These are phyloP conservation scores for Pelargonium australe DNA, from an alignment of 441 rosid genomes.

Conservation along the genomic window DNA sequence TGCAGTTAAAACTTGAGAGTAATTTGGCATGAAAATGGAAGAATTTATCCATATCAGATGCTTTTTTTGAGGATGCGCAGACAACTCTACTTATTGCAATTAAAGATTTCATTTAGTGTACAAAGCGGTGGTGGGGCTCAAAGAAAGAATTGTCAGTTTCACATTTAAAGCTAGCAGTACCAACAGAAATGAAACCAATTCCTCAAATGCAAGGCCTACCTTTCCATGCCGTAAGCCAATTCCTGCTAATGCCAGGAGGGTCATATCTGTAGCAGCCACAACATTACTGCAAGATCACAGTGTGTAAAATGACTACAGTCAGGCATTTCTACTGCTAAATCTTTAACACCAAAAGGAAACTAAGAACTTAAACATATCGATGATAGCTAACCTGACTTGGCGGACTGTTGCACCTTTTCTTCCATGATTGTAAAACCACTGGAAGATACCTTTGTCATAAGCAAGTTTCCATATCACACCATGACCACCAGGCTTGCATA, in stretches of 20 bases:
- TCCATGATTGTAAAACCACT: constrained; percentile 76
- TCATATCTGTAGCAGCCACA: constrained; percentile 89
- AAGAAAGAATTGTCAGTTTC: neutral
- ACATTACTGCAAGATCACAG: constrained; percentile 63
- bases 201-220: constrained; percentile 35
- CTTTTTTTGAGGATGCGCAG: neutral
- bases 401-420: constrained; percentile 88
- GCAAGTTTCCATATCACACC: constrained; percentile 98
- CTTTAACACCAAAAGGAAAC: neutral
- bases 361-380: constrained; percentile 13
- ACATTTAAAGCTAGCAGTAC: neutral
- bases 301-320: constrained; percentile 13
- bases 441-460: constrained; percentile 71
- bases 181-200: neutral
- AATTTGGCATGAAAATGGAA: too few relatives aligned
- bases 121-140: neutral
- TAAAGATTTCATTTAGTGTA: neutral
- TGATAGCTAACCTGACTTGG: constrained; percentile 77
- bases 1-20: too few relatives aligned
- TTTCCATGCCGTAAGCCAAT: constrained; percentile 68
- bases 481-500: constrained; percentile 96
- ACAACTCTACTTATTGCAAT: neutral
- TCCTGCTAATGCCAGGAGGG: constrained; percentile 85
- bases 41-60: too few relatives aligned
- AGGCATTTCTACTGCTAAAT: constrained; percentile 4